Percentiles rank a stretch among this genome's conserved stretches.
Evolutionary conservation across 495 filamentous ascomycete genomes (phyloP).

Genomic region (Apodospora peruviana): DNA sequence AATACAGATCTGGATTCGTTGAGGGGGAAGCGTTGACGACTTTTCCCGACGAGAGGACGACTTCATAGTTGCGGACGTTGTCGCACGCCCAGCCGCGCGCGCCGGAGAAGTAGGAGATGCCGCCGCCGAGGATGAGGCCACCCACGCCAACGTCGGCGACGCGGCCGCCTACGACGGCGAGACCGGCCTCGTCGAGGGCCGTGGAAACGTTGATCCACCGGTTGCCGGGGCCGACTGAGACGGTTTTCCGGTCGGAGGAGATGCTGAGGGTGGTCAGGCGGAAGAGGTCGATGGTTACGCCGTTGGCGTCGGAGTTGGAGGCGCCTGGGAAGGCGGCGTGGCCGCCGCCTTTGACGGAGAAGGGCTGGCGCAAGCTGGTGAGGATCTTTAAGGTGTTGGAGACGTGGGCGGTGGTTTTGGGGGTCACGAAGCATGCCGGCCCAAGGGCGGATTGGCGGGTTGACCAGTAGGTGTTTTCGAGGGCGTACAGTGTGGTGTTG

Average conservation of each 20-base stretch:
- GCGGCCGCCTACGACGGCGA: slow-evolving; percentile 52
- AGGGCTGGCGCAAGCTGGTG: slow-evolving; percentile 28
- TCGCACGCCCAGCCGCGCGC: slow-evolving; percentile 23
- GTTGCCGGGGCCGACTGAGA: slow-evolving; percentile 39
- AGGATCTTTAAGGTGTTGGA: slow-evolving; percentile 30
- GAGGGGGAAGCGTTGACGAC: slow-evolving; percentile 39
- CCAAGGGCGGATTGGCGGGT: slow-evolving; percentile 28
- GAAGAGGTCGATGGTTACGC: slow-evolving; percentile 51
- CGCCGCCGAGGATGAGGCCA: slow-evolving; percentile 55
- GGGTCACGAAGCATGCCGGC: slow-evolving; percentile 40
- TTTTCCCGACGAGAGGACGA: slow-evolving; percentile 40
- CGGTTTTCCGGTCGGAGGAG: slow-evolving; percentile 24
- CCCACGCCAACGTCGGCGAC: slow-evolving; percentile 50
- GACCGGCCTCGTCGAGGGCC: slow-evolving; percentile 37
- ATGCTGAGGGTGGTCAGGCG: slow-evolving; percentile 38
- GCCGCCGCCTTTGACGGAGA: slow-evolving; percentile 49
- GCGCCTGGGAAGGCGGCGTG: slow-evolving; percentile 46
- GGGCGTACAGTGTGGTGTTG: slow-evolving; percentile 9
- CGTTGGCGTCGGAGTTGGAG: slow-evolving; percentile 39
- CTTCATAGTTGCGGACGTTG: slow-evolving; percentile 45
- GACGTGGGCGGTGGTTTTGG: slow-evolving; percentile 30
- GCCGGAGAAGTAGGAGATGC: slow-evolving; percentile 36
- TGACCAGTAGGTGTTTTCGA: slow-evolving; percentile 43
- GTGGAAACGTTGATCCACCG: slow-evolving; percentile 51
- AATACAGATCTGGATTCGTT: slow-evolving; percentile 45